Evolutionary conservation across 2,329 filamentous ascomycete species (phyloP).

Genomic region (Colletotrichum sp.): DNA sequence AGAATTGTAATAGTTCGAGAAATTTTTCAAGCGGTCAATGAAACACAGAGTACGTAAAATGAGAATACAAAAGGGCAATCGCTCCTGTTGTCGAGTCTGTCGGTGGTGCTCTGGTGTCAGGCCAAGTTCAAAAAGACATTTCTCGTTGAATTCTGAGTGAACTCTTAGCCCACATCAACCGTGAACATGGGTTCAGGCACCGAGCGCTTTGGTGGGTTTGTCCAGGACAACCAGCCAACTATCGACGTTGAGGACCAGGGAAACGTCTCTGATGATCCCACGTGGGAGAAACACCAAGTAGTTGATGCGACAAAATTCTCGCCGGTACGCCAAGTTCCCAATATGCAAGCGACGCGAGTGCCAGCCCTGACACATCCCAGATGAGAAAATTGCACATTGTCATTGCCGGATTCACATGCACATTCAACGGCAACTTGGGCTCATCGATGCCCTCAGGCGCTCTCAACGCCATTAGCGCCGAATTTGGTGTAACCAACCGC

Average conservation of each 20-base stretch:
- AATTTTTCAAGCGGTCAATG: background rate
- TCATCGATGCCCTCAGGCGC: constrained; percentile 40
- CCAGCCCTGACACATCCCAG: constrained; percentile 1
- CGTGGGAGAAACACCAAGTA: background rate
- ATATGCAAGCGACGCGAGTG: background rate
- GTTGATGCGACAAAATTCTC: constrained; percentile 36
- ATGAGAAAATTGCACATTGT: constrained; percentile 36
- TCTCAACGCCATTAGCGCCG: constrained; percentile 35
- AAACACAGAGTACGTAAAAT: background rate
- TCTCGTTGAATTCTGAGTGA: background rate
- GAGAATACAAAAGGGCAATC: background rate
- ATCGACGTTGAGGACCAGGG: constrained; percentile 7
- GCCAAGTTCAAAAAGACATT: background rate
- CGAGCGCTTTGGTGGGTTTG: background rate
- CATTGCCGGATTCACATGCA: constrained; percentile 39
- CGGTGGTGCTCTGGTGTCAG: background rate
- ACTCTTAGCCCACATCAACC: background rate
- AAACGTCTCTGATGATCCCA: constrained; percentile 21
- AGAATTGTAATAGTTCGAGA: background rate
- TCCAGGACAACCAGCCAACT: background rate
- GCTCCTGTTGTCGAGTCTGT: background rate
- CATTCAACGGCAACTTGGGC: constrained; percentile 40
- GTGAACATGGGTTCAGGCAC: background rate
- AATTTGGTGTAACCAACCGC: constrained; percentile 30
- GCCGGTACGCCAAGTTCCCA: constrained; percentile 22